Conservation (phyloP, 495 filamentous ascomycete species). For the Trichoderma virens region DNA sequence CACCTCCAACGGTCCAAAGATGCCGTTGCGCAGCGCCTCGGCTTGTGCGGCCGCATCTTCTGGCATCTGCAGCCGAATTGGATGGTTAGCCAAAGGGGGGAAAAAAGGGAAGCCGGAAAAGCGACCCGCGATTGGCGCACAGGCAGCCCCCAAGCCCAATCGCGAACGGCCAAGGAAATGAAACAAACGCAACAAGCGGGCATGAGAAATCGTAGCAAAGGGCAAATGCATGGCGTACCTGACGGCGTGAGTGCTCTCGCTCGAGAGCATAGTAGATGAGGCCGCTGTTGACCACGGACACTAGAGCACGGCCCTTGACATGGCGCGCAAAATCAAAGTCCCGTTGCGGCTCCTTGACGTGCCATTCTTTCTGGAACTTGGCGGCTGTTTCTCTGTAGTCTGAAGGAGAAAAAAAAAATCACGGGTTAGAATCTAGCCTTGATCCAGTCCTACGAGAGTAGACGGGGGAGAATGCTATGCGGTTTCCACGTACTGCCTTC, state of each 20-base stretch:
- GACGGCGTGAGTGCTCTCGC: slow-evolving; percentile 51
- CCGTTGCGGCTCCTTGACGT: slow-evolving; percentile 59
- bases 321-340: slow-evolving; percentile 66
- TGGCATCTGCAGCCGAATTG: slow-evolving; percentile 35
- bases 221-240: slow-evolving; percentile 42
- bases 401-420: slow-evolving; percentile 24
- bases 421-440: slow-evolving; percentile 13
- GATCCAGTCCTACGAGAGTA: slow-evolving; percentile 5
- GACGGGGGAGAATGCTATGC: not conserved
- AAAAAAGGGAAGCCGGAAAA: not conserved
- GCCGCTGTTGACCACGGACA: slow-evolving; percentile 69
- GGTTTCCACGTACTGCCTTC: slow-evolving; percentile 68
- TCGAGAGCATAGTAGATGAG: slow-evolving; percentile 60
- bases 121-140: not conserved
- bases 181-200: not conserved
- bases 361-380: slow-evolving; percentile 76
- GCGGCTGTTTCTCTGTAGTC: slow-evolving; percentile 67
- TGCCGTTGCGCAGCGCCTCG: slow-evolving; percentile 35
- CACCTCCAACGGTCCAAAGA: slow-evolving; percentile 41
- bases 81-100: slow-evolving; percentile 28
- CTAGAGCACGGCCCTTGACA: slow-evolving; percentile 67
- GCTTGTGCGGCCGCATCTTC: slow-evolving; percentile 36
- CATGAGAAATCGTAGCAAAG: not conserved
- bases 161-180: slow-evolving; percentile 15
- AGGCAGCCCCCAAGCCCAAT: not conserved